Evolutionary conservation across 108 stramenopile species (phyloP).

Genomic region (Mediolabrus comicus): DNA sequence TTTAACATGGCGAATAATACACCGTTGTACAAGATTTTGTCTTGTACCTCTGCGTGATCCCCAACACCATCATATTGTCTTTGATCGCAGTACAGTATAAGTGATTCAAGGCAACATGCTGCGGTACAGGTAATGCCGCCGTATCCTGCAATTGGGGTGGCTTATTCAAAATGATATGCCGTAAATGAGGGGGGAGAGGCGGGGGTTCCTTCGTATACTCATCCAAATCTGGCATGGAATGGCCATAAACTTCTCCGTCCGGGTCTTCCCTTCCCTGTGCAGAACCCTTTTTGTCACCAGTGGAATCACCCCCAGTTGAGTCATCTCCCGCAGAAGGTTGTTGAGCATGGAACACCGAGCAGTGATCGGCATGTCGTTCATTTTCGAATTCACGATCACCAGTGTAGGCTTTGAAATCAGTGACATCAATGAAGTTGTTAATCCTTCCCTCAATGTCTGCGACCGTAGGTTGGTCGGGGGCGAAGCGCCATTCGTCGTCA

Average conservation of each 20-base stretch:
- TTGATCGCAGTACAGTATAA: constrained; percentile 99
- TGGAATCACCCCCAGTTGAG: constrained; percentile 1
- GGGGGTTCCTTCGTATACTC: constrained; percentile 99
- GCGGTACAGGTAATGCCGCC: constrained; percentile 92
- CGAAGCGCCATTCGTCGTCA: constrained; percentile 98
- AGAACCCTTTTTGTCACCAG: constrained; percentile 3
- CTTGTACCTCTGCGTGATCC: constrained; percentile 96
- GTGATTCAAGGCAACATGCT: constrained; percentile 98
- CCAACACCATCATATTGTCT: constrained; percentile 99
- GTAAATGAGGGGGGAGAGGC: constrained; percentile 98
- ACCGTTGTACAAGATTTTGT: constrained; percentile 97
- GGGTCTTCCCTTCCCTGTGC: constrained; percentile 42
- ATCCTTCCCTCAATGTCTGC: constrained; percentile 98
- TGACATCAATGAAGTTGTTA: constrained; percentile 99
- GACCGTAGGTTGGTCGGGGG: constrained; percentile 95
- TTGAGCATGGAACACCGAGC: constrained; percentile 15
- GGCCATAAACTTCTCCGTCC: constrained; percentile 87
- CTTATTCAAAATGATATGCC: constrained; percentile 98
- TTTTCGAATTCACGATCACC: constrained; percentile 90
- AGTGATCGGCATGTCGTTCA: constrained; percentile 76
- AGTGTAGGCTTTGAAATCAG: constrained; percentile 95
- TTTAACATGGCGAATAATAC: constrained; percentile 88
- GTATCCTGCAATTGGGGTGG: constrained; percentile 90
- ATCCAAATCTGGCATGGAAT: constrained; percentile 93
- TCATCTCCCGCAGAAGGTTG: background rate